These are phyloP conservation scores for Myotisia sp. DNA, from an alignment of 2,329 filamentous ascomycete genomes.

Conservation along the genomic window DNA sequence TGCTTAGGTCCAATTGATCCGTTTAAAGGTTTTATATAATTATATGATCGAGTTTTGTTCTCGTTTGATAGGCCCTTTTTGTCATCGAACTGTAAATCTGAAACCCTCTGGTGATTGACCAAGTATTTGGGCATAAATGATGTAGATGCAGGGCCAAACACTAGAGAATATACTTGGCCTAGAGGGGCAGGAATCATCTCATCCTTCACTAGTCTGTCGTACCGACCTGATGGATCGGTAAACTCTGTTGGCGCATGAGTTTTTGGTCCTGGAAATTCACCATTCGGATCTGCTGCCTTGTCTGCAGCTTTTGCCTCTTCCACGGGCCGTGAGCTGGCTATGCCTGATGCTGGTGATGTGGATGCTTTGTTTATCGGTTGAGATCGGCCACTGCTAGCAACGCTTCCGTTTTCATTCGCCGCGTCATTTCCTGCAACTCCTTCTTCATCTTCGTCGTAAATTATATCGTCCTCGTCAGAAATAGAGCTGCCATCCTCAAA, in stretches of 20 bases:
- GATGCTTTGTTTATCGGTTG: constrained; percentile 59
- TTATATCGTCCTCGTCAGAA: constrained; percentile 57
- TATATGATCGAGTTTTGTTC: constrained; percentile 58
- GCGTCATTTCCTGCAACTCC: constrained; percentile 42
- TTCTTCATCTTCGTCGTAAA: constrained; percentile 39
- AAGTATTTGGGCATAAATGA: constrained; percentile 80
- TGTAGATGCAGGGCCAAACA: constrained; percentile 70
- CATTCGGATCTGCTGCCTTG: constrained; percentile 20
- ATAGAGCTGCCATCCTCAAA: constrained; percentile 66
- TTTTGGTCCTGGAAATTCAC: constrained; percentile 71
- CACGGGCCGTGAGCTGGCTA: constrained; percentile 17
- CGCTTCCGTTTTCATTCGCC: constrained; percentile 40
- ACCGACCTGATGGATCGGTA: constrained; percentile 62
- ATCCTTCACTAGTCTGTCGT: constrained; percentile 72
- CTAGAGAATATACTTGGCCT: constrained; percentile 75
- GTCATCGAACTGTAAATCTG: constrained; percentile 68
- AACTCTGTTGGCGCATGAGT: constrained; percentile 77
- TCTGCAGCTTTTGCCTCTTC: constrained; percentile 35
- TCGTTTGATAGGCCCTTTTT: constrained; percentile 64
- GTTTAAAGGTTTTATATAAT: constrained; percentile 82
- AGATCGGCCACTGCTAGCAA: constrained; percentile 39
- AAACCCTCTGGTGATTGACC: constrained; percentile 71
- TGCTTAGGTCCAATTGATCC: constrained; percentile 78
- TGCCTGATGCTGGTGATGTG: constrained; percentile 26
- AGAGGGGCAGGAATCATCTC: constrained; percentile 75